Evolutionary conservation across 495 filamentous ascomycete species (phyloP), one percentile per base, ranked within the genome.

Genomic region (Cladorrhinum samala): DNA sequence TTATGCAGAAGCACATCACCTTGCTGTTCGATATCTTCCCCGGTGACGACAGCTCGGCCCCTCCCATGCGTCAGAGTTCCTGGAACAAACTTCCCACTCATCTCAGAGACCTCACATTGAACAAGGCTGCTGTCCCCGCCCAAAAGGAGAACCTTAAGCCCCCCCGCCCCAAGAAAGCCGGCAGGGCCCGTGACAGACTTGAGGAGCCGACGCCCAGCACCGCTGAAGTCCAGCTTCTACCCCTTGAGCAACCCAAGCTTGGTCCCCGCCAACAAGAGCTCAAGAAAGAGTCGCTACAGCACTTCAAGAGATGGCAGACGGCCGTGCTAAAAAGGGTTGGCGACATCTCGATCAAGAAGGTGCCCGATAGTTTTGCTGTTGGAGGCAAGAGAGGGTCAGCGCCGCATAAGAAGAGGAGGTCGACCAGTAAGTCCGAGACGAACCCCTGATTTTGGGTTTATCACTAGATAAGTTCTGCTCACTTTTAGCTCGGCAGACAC

Each of bases 271-370:
- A 71, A 19, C 53, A 71, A 36, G 75, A 78, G 57, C 60, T 75
- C 33, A 73, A 72, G 61, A 68, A 67, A 58, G 74, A 77, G 27
- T 60, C 60, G 1, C 38, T 74, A 11, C 48, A 56, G n/a, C 66
- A 71, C 65, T 72, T 75, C 56, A 61, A 55, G 33, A 76, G 75
- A 53, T 78, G 75, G 75, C 73, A 74, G 25, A 51, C 48, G 0
- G 53, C 52, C 9, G 55, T 76, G 2, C 46, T 54, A 43, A 73
- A 65, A 54, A 62, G 75, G 16, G 49, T 73, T 16, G 55, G 64
- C 48, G 75, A 78, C 49, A 74, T 77, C 25, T 57, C 63, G 2
- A 62, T 72, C 47, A 70, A 65, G 55, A 59, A 46, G 17, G 23
- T 14, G 16, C 27, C 43, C 33, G 63, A 63, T 33, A 20, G 30